Evolutionary conservation across 2,329 filamentous ascomycete species (phyloP).

Genomic region (Hypoxylon sp.): DNA sequence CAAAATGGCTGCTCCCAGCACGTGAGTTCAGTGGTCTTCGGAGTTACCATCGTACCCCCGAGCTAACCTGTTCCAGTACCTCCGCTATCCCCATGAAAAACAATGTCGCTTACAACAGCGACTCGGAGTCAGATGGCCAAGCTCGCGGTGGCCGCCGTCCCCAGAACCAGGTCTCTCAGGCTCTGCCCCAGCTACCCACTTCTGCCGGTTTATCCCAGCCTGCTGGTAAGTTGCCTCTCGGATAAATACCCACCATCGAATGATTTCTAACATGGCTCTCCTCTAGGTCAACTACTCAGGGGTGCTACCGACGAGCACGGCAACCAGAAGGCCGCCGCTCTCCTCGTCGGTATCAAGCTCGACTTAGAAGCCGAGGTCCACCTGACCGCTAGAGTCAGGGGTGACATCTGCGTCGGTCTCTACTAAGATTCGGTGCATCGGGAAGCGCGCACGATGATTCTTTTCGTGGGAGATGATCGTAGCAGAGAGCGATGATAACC

Average conservation of each 20-base stretch:
- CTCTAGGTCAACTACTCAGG: slow-evolving; percentile 65
- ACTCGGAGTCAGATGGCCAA: slow-evolving; percentile 54
- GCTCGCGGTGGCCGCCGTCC: slow-evolving; percentile 47
- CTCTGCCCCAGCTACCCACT: slow-evolving; percentile 43
- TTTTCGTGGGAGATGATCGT: slow-evolving; percentile 18
- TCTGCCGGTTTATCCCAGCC: slow-evolving; percentile 45
- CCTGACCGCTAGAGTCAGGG: slow-evolving; percentile 68
- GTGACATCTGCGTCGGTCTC: slow-evolving; percentile 70
- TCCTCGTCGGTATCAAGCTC: slow-evolving; percentile 72
- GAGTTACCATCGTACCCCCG: not conserved
- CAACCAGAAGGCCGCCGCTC: slow-evolving; percentile 67
- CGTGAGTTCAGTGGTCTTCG: slow-evolving; percentile 38
- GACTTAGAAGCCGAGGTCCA: slow-evolving; percentile 73
- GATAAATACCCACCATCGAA: slow-evolving; percentile 25
- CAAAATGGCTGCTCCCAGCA: slow-evolving; percentile 47
- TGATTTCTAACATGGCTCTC: not conserved
- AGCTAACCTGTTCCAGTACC: slow-evolving; percentile 41
- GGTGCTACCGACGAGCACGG: slow-evolving; percentile 68
- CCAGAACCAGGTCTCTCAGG: slow-evolving; percentile 37
- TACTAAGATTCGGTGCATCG: slow-evolving; percentile 55
- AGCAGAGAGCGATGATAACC: slow-evolving; percentile 12
- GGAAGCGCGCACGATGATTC: slow-evolving; percentile 8
- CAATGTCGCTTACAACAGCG: slow-evolving; percentile 50
- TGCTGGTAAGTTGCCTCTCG: slow-evolving; percentile 41
- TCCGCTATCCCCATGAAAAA: slow-evolving; percentile 47